These are phyloP conservation scores for Globisporangium mamillatum DNA, from an alignment of 352 stramenopile genomes.

Conservation along the genomic window DNA sequence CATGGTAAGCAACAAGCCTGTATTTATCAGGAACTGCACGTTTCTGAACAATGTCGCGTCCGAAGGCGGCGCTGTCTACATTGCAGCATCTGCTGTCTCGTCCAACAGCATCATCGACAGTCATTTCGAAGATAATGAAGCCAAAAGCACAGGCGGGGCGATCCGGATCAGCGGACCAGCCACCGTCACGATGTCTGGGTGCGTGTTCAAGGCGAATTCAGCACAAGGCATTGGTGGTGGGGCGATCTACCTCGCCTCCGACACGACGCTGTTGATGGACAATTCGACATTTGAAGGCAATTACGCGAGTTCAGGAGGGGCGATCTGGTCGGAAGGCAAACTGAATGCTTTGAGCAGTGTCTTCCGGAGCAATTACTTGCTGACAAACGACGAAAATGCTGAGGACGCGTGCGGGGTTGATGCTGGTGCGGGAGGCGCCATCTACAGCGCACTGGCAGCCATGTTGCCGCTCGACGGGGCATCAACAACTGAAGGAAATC, in stretches of 20 bases:
- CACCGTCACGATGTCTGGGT: not conserved
- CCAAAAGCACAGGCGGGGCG: conserved; percentile 11
- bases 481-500: not conserved
- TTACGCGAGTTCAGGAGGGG: not conserved
- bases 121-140: conserved; percentile 16
- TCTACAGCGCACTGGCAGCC: conserved; percentile 6
- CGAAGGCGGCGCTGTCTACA: conserved; percentile 14
- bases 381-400: not conserved
- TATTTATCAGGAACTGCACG: conserved; percentile 13
- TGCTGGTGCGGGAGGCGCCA: not conserved
- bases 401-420: not conserved
- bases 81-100: not conserved
- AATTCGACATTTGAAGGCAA: conserved; percentile 8
- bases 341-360: not conserved
- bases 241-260: conserved; percentile 2
- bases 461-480: not conserved
- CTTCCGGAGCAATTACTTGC: conserved; percentile 1
- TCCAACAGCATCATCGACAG: conserved; percentile 9
- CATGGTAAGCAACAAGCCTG: conserved; percentile 3
- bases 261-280: not conserved
- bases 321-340: conserved; percentile 7
- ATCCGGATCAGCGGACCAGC: conserved; percentile 1
- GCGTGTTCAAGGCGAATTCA: conserved; percentile 1
- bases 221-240: conserved; percentile 1
- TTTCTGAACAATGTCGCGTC: conserved; percentile 17